Conservation (phyloP, 176 grass and related monocot species). For the Zizania latifolia region DNA sequence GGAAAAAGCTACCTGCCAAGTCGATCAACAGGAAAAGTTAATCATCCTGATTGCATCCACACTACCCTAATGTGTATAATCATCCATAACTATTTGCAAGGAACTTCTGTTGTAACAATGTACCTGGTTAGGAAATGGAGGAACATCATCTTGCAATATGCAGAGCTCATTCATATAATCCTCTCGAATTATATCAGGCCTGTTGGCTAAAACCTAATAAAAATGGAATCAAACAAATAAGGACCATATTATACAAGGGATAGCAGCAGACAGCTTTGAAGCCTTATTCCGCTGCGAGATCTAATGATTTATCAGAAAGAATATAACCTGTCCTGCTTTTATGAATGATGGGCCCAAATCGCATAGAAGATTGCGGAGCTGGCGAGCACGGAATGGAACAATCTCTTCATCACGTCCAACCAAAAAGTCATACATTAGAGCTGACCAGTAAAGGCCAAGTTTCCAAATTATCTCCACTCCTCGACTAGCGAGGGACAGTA, state of each 20-base stretch:
- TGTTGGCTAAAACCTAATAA: constrained; percentile 86
- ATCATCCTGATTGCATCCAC: background rate
- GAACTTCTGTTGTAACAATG: background rate
- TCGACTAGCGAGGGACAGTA: constrained; percentile 70
- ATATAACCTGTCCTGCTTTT: constrained; percentile 91
- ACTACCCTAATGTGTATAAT: background rate
- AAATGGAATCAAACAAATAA: constrained; percentile 2
- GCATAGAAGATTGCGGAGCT: constrained; percentile 91
- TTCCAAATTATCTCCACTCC: constrained; percentile 93
- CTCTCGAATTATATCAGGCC: constrained; percentile 96
- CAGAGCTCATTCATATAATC: constrained; percentile 99
- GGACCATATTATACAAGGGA: background rate
- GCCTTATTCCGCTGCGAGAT: background rate
- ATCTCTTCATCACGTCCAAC: constrained; percentile 92
- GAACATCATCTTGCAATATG: constrained; percentile 96
- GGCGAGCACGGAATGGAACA: constrained; percentile 83
- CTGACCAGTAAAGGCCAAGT: constrained; percentile 87
- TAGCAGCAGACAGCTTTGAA: background rate
- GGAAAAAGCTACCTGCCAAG: constrained; percentile 72
- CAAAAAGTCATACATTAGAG: constrained; percentile 76
- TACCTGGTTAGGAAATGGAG: constrained; percentile 90
- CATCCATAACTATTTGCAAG: background rate
- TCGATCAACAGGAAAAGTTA: background rate
- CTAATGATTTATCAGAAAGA: background rate
- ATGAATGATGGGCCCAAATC: constrained; percentile 97